Evolutionary conservation across 108 stramenopile genomes (phyloP).

Genomic region (Pinguiococcus pyrenoidosus): DNA sequence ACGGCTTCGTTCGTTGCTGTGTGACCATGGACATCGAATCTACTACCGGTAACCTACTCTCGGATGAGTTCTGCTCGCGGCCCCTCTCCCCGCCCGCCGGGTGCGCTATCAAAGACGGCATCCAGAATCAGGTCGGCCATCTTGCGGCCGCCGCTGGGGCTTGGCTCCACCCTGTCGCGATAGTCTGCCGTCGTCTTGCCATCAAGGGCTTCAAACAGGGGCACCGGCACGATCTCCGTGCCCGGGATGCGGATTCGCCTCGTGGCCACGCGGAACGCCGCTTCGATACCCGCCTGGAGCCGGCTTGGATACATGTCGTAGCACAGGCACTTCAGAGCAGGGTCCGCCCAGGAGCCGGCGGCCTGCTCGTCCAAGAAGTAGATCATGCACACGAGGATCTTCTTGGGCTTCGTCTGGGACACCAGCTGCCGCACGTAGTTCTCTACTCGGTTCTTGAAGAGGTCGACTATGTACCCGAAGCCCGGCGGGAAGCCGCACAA

Average conservation of each 20-base stretch:
- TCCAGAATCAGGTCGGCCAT: slow-evolving; percentile 62
- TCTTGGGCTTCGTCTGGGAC: slow-evolving; percentile 55
- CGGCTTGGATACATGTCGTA: slow-evolving; percentile 55
- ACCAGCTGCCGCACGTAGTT: slow-evolving; percentile 51
- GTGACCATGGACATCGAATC: no score
- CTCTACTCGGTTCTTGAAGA: slow-evolving; percentile 42
- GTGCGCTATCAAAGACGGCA: not conserved
- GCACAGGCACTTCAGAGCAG: slow-evolving; percentile 49
- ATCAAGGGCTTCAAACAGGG: slow-evolving; percentile 58
- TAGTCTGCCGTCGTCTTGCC: slow-evolving; percentile 61
- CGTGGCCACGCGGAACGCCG: slow-evolving; percentile 55
- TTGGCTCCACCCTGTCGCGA: slow-evolving; percentile 72
- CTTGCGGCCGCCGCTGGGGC: slow-evolving; percentile 56
- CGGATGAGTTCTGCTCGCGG: no score
- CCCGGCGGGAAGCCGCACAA: slow-evolving; percentile 43
- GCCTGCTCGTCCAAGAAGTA: slow-evolving; percentile 63
- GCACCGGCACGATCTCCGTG: slow-evolving; percentile 59
- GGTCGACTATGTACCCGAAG: slow-evolving; percentile 61
- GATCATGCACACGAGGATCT: slow-evolving; percentile 71
- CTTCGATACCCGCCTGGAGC: slow-evolving; percentile 55
- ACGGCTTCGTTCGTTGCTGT: no score
- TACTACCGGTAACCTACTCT: no score
- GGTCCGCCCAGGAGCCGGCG: slow-evolving; percentile 61
- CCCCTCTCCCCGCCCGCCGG: not conserved
- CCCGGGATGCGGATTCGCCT: slow-evolving; percentile 11